A percentile compares a stretch with the other conserved stretches of the same genome.
phyloP scores from a whole-genome alignment of 2,329 filamentous ascomycete species.

The Hypoxylon sp. region DNA sequence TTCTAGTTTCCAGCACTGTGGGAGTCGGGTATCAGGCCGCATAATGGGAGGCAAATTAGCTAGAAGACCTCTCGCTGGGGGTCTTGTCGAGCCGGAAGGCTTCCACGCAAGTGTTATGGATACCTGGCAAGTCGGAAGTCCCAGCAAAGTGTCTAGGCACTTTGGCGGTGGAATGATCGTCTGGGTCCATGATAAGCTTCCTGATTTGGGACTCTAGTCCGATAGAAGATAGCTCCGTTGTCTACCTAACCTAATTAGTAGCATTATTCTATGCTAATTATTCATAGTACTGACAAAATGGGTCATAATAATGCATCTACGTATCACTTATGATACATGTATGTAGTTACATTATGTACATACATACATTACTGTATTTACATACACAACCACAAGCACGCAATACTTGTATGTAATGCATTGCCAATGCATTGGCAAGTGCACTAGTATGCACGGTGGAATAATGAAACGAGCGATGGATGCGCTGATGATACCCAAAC shows the following conservation, averaged over 20 bases:
- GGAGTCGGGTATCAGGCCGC: constrained; percentile 45
- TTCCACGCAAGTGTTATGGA: constrained; percentile 49
- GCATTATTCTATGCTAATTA: constrained; percentile 5
- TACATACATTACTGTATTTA: neutral
- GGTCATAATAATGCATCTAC: constrained; percentile 36
- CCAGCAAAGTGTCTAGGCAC: constrained; percentile 42
- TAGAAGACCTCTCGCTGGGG: constrained; percentile 33
- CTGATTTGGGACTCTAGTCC: constrained; percentile 47
- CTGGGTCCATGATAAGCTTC: constrained; percentile 45
- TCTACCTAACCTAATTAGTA: constrained; percentile 31
- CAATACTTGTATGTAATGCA: constrained; percentile 31
- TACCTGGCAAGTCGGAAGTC: constrained; percentile 46
- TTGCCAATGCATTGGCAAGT: constrained; percentile 35
- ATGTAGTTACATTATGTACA: neutral
- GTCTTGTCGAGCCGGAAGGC: constrained; percentile 50
- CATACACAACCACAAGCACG: constrained; percentile 1
- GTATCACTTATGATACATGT: neutral
- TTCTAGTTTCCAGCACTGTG: constrained; percentile 45
- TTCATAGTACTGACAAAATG: constrained; percentile 30
- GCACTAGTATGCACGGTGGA: constrained; percentile 46
- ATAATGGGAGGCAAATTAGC: constrained; percentile 50
- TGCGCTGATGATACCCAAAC: constrained; percentile 38
- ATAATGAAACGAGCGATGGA: constrained; percentile 51
- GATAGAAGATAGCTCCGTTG: constrained; percentile 39
- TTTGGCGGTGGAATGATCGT: constrained; percentile 46